These are phyloP conservation scores for Boletus insuetus DNA, from an alignment of 768 basidiomycete species.

Conservation along the genomic window DNA sequence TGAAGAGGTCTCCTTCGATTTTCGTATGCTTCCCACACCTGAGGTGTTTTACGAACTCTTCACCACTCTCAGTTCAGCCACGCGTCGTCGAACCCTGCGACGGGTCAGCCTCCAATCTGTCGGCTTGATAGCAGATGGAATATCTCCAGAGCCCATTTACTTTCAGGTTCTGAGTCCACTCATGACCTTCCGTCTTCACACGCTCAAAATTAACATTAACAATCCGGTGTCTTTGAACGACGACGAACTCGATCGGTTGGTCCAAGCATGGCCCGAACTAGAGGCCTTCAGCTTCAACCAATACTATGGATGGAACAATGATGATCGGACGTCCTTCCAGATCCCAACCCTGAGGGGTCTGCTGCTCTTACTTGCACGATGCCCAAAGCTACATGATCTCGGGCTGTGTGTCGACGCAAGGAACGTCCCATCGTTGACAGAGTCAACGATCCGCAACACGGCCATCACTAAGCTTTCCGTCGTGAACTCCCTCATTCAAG, in stretches of 20 bases:
- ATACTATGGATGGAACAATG: neutral
- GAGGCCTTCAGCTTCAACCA: neutral
- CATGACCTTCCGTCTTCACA: neutral
- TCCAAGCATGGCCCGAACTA: constrained; percentile 2
- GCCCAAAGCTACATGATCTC: neutral
- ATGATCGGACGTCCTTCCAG: neutral
- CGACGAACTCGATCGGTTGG: neutral
- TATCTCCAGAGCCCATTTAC: neutral
- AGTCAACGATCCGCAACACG: neutral
- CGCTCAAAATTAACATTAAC: neutral
- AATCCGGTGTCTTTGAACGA: neutral
- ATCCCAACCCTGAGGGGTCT: constrained; percentile 3
- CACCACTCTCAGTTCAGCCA: neutral
- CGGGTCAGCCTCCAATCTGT: neutral
- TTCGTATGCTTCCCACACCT: neutral
- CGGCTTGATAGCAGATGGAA: neutral
- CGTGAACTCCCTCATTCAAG: neutral
- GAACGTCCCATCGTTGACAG: neutral
- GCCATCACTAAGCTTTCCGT: neutral
- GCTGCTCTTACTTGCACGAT: neutral
- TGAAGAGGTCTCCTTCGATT: neutral
- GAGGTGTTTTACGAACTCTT: constrained; percentile 2
- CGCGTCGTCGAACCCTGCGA: neutral
- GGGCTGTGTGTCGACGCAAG: constrained; percentile 4
- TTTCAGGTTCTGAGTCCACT: constrained; percentile 3